Evolutionary conservation across 1,284 basidiomycete species (phyloP), one percentile per base, ranked within the genome.

Genomic region (Ceratobasidium sp.): DNA sequence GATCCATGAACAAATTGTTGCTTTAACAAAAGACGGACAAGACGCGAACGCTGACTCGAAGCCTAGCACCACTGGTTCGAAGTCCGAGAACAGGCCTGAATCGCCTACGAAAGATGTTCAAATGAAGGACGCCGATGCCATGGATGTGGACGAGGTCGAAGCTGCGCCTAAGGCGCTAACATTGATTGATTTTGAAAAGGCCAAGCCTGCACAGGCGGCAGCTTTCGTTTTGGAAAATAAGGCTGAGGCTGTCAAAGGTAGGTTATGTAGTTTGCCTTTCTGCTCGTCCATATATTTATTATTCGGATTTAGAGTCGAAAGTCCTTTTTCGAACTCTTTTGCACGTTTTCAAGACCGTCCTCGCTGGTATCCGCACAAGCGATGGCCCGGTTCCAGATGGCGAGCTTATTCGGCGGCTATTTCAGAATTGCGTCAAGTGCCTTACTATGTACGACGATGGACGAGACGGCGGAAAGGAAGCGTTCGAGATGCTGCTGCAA

Each of bases 371-470:
- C 79, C 94, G 94, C 81, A 94, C 94, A 83, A 91, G 92, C 79
- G 94, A 96, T 28, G 92, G 91, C 7, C 90, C 92, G 0, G 86
- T 91, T 74, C 93, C 95, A 1, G 95, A 99, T 81, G 96, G 96
- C n/a, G 92, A 92, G 46, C 87, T 96, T 40, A 92, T 99, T 79
- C 92, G 94, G 77, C 91, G 94, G 68, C 89, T 99, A 81, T 98
- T 99, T 85, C 92, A 94, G 81, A 91, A 93, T 69, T 93, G 92
- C 81, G 89, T 98, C 79, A 90, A 92, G 48, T 95, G 95, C 85
- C 93, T 98, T 88, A 89, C 92, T 15, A 88, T 97, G 65, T 96
- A 95, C 84, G 96, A 98, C 81, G 94, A 97, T 80, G 89, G 90
- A 56, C 91, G 92, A 67, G 96, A 98, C 80, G 92, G 93, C 78